A percentile compares a stretch with the other conserved stretches of the same genome.
Conservation (phyloP, 768 basidiomycete genomes). For the Daedaleopsis sinensis region DNA sequence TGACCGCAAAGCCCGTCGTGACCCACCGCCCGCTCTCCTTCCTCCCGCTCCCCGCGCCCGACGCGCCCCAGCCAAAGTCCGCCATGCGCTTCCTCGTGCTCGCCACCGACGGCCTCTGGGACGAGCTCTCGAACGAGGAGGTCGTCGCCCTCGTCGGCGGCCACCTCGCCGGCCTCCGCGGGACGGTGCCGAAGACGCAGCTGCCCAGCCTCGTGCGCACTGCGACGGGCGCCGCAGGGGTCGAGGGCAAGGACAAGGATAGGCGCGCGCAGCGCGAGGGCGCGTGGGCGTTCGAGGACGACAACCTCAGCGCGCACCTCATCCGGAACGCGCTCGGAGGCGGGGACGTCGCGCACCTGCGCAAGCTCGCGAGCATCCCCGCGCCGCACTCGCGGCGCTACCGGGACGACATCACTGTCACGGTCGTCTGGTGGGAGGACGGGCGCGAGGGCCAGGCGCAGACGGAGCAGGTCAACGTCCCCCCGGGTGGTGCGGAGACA, state of each 20-base stretch:
- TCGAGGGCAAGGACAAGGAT: constrained; percentile 63
- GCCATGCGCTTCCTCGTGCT: constrained; percentile 79
- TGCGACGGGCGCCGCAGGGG: constrained; percentile 50
- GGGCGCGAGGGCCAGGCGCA: constrained; percentile 51
- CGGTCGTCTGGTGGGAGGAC: constrained; percentile 84
- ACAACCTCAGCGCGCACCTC: constrained; percentile 78
- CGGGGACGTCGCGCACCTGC: constrained; percentile 60
- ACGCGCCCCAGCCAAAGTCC: constrained; percentile 34
- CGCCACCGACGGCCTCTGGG: constrained; percentile 78
- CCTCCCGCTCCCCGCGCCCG: constrained; percentile 36
- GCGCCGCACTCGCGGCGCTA: constrained; percentile 74
- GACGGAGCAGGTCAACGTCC: constrained; percentile 17
- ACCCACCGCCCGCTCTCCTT: constrained; percentile 73
- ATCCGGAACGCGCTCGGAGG: constrained; percentile 95
- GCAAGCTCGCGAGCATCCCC: constrained; percentile 78
- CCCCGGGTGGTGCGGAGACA: constrained; percentile 2
- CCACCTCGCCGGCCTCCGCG: constrained; percentile 72
- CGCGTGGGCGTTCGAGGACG: constrained; percentile 80
- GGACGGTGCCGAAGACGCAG: constrained; percentile 59
- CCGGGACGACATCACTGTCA: constrained; percentile 85
- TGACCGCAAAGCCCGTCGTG: constrained; percentile 81
- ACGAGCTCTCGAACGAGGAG: constrained; percentile 69
- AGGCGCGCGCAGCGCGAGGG: constrained; percentile 40
- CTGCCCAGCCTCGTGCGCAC: constrained; percentile 61
- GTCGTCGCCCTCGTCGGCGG: constrained; percentile 87